Base-by-base conservation (phyloP, 805 yeast genomes). In the Lachancea dasiensis region DNA sequence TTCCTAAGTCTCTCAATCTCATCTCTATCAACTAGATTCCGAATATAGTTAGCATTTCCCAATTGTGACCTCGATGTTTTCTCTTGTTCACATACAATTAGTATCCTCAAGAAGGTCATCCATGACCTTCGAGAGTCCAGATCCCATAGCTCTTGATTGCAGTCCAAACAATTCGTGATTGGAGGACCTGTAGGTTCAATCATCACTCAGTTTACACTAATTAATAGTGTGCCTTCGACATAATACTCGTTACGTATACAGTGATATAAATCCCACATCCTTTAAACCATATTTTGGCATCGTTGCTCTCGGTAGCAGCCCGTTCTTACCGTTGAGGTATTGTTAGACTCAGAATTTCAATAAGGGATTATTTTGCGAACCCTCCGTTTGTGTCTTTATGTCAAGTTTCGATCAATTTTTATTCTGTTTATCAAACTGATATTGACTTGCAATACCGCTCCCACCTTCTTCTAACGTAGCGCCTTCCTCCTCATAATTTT, bases 1-100 rank as follows among this genome's bases (percentile, higher is more conserved):
- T 87, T 86, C 41, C 95, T 78, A 42, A 92, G 68, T 45, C 98
- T 72, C 58, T 89, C 95, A 36, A 92, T 83, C 57, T 92, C 98
- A 45, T 86, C 96, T 34, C 81, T 72, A 39, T 86, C 94, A 61
- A 90, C 79, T 75, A 31, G n/a, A n/a, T n/a, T n/a, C 16, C 14
- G 39, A 37, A 39, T 28, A 27, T 20, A 28, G 45, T 43, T 37
- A 39, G 43, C 35, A 28, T 27, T 11, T 13, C 11, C n/a, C n/a
- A 15, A 21, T 16, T 7, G 10, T 8, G 7, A 8, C 10, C 30
- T 5, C 11, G 13, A 11, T 15, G 13, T 13, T 6, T 13, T 27
- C 11, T 17, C 11, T 17, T n/a, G 3, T 9, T 20, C 6, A 64
- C 77, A 44, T 60, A 73, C 79, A 86, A 59, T 80, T 81, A 6